Evolutionary conservation across 768 basidiomycete species (phyloP), one percentile per base, ranked within the genome.

Genomic region (Rhizopogon vesiculosus): DNA sequence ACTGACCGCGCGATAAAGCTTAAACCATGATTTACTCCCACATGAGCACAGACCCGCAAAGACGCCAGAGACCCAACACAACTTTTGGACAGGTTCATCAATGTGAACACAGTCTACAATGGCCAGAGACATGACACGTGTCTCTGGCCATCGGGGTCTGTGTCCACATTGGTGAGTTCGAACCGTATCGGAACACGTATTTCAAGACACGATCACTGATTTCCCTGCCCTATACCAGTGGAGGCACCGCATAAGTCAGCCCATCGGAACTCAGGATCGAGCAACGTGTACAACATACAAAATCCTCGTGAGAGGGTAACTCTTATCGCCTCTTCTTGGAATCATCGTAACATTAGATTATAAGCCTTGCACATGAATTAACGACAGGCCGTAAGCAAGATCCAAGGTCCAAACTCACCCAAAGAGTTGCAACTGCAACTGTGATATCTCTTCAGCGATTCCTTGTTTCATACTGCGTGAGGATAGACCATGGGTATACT

Each of bases 111-210:
- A n/a, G n/a, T n/a, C n/a, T n/a, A n/a, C n/a, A n/a, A n/a, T n/a
- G n/a, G n/a, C 22, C 22, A 22, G 22, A 22, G 22, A 2, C 22
- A 22, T 22, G 22, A 2, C 22, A 22, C 22, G 22, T 22, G 22
- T 22, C 22, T 22, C 22, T 22, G 22, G 22, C 22, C 22, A 22
- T 22, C 22, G 22, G 22, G 22, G 22, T 22, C 22, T 22, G 22
- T 22, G 22, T 22, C 22, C 22, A 22, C 22, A 22, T 22, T 22
- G 22, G 22, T 22, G 22, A 22, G 22, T 22, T 28, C 40, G 51
- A 39, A 82, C 85, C 85, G 65, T 84, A 85, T 73, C 85, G 71
- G 42, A 72, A 73, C 0, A 77, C 81, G 51, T 71, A 68, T 33
- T 67, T 69, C 15, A 86, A 69, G 7, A 64, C 77, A 48, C 86